Conservation (phyloP, 2,329 filamentous ascomycete genomes). For the Penicillium capsulatum region DNA sequence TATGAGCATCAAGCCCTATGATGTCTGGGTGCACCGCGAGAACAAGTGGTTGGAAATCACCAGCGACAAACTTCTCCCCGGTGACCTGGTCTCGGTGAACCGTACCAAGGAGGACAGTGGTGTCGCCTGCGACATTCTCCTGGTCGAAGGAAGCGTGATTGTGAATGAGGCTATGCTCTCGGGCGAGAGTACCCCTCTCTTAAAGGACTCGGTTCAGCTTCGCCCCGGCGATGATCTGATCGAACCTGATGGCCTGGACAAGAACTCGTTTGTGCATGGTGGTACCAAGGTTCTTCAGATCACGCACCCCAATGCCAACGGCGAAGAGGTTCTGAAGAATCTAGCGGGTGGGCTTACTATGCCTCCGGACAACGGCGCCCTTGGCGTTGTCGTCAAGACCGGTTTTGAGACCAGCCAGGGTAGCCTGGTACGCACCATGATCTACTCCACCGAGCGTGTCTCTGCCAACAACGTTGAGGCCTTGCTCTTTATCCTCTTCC, state of each 20-base stretch:
- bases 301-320: conserved; percentile 73
- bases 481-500: conserved; percentile 94
- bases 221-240: conserved; percentile 75
- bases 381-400: conserved; percentile 93
- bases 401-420: conserved; percentile 98
- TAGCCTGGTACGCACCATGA: conserved; percentile 97
- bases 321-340: conserved; percentile 61
- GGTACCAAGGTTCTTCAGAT: conserved; percentile 97
- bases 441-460: conserved; percentile 96
- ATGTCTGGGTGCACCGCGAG: conserved; percentile 83
- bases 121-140: conserved; percentile 92
- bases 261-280: conserved; percentile 93
- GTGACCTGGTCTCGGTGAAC: conserved; percentile 86
- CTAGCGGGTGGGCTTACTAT: conserved; percentile 70
- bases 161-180: conserved; percentile 99
- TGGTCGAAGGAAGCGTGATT: conserved; percentile 92
- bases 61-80: conserved; percentile 88
- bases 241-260: conserved; percentile 88
- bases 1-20: conserved; percentile 99
- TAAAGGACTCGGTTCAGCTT: conserved; percentile 93
- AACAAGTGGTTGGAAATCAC: conserved; percentile 83
- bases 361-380: conserved; percentile 89
- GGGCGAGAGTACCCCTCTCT: conserved; percentile 90
- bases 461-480: conserved; percentile 98
- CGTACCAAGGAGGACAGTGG: conserved; percentile 96